Evolutionary conservation across 352 stramenopile species (phyloP).

Genomic region (Phytopythium litorale): DNA sequence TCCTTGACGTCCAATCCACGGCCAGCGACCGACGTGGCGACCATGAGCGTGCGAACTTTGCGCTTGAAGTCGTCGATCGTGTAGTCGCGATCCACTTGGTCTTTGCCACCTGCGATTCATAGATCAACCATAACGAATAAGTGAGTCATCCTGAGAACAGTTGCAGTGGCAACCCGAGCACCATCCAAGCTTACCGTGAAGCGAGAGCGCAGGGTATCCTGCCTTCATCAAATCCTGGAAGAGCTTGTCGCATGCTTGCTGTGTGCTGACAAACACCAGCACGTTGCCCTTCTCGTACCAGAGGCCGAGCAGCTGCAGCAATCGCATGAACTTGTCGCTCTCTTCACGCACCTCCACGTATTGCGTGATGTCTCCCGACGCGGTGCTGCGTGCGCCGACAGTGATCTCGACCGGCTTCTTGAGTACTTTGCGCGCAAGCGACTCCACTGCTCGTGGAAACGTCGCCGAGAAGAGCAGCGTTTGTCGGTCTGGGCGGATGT

Average conservation of each 20-base stretch:
- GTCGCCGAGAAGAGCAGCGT: slow-evolving; percentile 98
- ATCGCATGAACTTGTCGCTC: slow-evolving; percentile 97
- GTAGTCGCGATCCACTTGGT: slow-evolving; percentile 99
- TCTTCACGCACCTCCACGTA: slow-evolving; percentile 99
- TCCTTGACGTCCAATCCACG: slow-evolving; percentile 98
- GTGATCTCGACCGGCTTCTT: slow-evolving; percentile 97
- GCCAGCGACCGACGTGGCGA: slow-evolving; percentile 95
- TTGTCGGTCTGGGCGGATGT: slow-evolving; percentile 90
- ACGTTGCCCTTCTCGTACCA: slow-evolving; percentile 98
- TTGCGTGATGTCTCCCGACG: slow-evolving; percentile 96
- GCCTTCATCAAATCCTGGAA: slow-evolving; percentile 97
- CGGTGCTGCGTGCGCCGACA: slow-evolving; percentile 93
- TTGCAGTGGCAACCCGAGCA: background rate
- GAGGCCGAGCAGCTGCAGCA: slow-evolving; percentile 95
- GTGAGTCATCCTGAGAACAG: background rate
- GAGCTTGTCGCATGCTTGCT: slow-evolving; percentile 95
- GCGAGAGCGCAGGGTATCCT: slow-evolving; percentile 94
- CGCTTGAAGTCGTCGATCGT: slow-evolving; percentile 99
- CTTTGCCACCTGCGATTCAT: slow-evolving; percentile 89
- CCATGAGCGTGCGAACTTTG: slow-evolving; percentile 90
- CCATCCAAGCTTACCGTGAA: slow-evolving; percentile 84
- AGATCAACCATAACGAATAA: slow-evolving; percentile 9
- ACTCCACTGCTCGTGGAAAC: slow-evolving; percentile 94
- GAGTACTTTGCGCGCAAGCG: slow-evolving; percentile 86
- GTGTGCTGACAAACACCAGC: slow-evolving; percentile 99